Percentiles rank a stretch among this genome's conserved stretches.
Evolutionary conservation across 192 early-diverging fungal species (phyloP).

Genomic region (Phycomyces blakesleeanus): DNA sequence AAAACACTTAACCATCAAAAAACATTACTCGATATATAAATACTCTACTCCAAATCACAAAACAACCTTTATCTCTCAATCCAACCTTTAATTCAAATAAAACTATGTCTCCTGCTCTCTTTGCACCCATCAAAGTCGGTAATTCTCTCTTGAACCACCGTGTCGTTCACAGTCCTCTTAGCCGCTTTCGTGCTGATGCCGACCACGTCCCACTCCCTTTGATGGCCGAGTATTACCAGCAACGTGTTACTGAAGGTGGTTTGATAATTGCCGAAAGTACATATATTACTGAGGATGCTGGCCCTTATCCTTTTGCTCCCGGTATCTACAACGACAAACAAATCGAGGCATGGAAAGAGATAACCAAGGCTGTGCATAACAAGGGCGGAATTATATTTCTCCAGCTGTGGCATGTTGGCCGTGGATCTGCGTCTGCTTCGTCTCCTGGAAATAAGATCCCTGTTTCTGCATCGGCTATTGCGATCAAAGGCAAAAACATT

Average conservation of each 20-base stretch:
- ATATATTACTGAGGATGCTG: neutral
- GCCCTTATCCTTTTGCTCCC: conserved; percentile 23
- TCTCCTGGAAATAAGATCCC: conserved; percentile 1
- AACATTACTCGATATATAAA: no score
- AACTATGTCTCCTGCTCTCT: conserved; percentile 10
- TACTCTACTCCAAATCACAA: no score
- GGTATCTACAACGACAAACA: conserved; percentile 41
- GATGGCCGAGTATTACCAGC: conserved; percentile 16
- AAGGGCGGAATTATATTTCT: conserved; percentile 52
- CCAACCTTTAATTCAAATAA: no score
- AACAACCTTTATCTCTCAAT: no score
- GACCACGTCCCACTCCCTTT: conserved; percentile 10
- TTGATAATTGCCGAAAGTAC: conserved; percentile 15
- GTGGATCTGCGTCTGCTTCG: neutral
- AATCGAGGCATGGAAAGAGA: conserved; percentile 44
- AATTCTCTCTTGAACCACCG: conserved; percentile 12
- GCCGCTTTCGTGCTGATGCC: conserved; percentile 12
- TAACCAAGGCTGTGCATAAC: conserved; percentile 52
- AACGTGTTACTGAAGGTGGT: conserved; percentile 18
- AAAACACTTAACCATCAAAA: no score
- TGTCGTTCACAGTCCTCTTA: conserved; percentile 20
- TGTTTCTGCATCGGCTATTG: conserved; percentile 24
- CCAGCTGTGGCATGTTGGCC: conserved; percentile 49
- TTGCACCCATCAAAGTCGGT: conserved; percentile 21
- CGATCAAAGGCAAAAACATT: conserved; percentile 9